Percentiles rank a stretch among this genome's conserved stretches.
These are phyloP conservation scores for Cryphonectria nitschkei DNA, from an alignment of 2,329 filamentous ascomycete species.

Conservation along the genomic window DNA sequence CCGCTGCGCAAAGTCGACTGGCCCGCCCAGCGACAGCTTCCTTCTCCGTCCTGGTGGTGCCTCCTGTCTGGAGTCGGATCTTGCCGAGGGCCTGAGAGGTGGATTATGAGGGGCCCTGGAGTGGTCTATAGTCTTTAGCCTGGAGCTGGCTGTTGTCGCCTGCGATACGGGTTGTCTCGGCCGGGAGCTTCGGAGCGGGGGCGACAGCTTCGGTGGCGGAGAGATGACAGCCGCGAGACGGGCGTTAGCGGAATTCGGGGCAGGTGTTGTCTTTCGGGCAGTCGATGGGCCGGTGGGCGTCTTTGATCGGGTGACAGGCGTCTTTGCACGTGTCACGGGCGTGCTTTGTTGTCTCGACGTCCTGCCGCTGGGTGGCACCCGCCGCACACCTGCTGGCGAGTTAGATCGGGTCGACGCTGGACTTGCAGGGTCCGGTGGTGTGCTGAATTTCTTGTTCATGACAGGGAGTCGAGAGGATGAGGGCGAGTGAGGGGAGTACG, in stretches of 20 bases:
- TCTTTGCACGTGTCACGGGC: slow-evolving; percentile 44
- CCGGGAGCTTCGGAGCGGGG: slow-evolving; percentile 77
- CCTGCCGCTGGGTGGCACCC: slow-evolving; percentile 43
- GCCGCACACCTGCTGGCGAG: slow-evolving; percentile 55
- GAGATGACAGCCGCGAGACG: slow-evolving; percentile 74
- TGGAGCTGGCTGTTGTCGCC: slow-evolving; percentile 72
- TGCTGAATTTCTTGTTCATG: slow-evolving; percentile 45
- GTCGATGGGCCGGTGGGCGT: slow-evolving; percentile 49
- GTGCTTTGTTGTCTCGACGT: slow-evolving; percentile 39
- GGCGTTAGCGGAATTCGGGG: slow-evolving; percentile 54
- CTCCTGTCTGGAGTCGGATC: slow-evolving; percentile 39
- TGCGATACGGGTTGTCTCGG: slow-evolving; percentile 79
- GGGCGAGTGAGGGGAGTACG: slow-evolving; percentile 35
- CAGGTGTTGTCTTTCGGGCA: slow-evolving; percentile 44
- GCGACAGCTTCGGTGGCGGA: slow-evolving; percentile 75
- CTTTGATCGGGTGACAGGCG: slow-evolving; percentile 47
- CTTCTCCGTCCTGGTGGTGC: slow-evolving; percentile 48
- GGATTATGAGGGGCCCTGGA: slow-evolving; percentile 50
- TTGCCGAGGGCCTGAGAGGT: slow-evolving; percentile 36
- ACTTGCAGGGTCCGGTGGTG: slow-evolving; percentile 51
- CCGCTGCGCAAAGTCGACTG: slow-evolving; percentile 83
- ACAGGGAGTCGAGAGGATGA: slow-evolving; percentile 44
- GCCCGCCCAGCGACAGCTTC: slow-evolving; percentile 64
- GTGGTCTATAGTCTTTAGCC: slow-evolving; percentile 64
- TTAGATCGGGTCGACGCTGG: slow-evolving; percentile 58